Percentiles rank a stretch among this genome's conserved stretches.
phyloP scores from a whole-genome alignment of 1,139 yeast species.

The Debaryomyces udenii region DNA sequence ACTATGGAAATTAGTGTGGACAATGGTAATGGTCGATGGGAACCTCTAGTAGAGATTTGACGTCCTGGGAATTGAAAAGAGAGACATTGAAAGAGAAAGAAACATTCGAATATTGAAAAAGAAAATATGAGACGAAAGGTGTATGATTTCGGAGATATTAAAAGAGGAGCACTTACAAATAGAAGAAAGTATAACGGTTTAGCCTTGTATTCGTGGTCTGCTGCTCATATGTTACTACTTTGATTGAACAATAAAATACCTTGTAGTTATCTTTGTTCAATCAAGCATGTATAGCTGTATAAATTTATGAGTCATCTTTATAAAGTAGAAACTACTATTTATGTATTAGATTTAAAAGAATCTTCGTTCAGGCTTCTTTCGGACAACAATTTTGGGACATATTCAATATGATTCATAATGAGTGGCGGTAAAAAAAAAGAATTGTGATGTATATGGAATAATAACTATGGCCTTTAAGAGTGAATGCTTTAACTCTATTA shows the following conservation, averaged over 20 bases:
- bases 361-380: too few relatives aligned
- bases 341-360: too few relatives aligned
- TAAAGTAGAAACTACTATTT: too few relatives aligned
- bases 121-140: slow-evolving; percentile 73
- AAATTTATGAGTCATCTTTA: too few relatives aligned
- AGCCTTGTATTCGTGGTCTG: too few relatives aligned
- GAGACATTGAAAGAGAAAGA: slow-evolving; percentile 94
- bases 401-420: too few relatives aligned
- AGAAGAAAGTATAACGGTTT: slow-evolving; percentile 62
- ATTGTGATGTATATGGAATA: too few relatives aligned
- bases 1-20: slow-evolving; percentile 48
- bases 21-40: slow-evolving; percentile 72
- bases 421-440: too few relatives aligned
- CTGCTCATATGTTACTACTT: not conserved
- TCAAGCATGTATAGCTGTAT: too few relatives aligned
- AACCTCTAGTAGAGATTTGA: slow-evolving; percentile 82
- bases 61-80: slow-evolving; percentile 89
- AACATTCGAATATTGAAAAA: slow-evolving; percentile 84
- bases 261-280: not conserved
- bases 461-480: too few relatives aligned
- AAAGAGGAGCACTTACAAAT: slow-evolving; percentile 47
- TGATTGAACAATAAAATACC: not conserved
- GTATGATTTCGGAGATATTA: slow-evolving; percentile 37
- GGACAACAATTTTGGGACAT: too few relatives aligned
- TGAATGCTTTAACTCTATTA: too few relatives aligned